Percentiles rank a stretch among this genome's conserved stretches.
phyloP scores from a whole-genome alignment of 129 eudicot species.

The Centrapalus pauciflorus region DNA sequence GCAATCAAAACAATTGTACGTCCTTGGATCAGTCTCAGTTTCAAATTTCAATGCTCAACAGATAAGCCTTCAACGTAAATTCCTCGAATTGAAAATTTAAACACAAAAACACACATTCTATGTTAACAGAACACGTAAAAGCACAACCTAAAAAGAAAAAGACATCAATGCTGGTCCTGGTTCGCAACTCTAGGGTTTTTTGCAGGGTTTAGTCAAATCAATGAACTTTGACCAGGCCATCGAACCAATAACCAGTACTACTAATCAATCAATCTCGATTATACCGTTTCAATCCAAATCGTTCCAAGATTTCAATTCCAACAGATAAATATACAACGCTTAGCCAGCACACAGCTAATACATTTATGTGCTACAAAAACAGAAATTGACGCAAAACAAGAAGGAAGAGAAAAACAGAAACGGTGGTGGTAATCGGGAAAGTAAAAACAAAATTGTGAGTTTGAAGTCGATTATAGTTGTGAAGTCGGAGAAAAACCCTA shows the following conservation, averaged over 20 bases:
- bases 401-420: neutral
- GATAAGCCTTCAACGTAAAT: neutral
- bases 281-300: neutral
- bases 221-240: neutral
- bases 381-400: neutral
- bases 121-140: neutral
- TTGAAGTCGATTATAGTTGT: slow-evolving; percentile 2
- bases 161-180: neutral
- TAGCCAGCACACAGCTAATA: neutral
- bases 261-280: neutral
- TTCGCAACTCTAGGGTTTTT: neutral
- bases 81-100: neutral
- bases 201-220: slow-evolving; percentile 6
- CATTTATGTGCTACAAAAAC: neutral
- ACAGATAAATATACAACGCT: neutral
- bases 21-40: neutral
- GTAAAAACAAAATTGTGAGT: neutral
- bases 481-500: slow-evolving; percentile 1
- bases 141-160: neutral
- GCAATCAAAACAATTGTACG: neutral
- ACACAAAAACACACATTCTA: neutral
- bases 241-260: neutral
- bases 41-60: neutral
- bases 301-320: neutral
- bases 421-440: neutral